These are phyloP conservation scores for Cryptosporidium sp. DNA, from an alignment of 169 alveolate genomes.

Conservation along the genomic window DNA sequence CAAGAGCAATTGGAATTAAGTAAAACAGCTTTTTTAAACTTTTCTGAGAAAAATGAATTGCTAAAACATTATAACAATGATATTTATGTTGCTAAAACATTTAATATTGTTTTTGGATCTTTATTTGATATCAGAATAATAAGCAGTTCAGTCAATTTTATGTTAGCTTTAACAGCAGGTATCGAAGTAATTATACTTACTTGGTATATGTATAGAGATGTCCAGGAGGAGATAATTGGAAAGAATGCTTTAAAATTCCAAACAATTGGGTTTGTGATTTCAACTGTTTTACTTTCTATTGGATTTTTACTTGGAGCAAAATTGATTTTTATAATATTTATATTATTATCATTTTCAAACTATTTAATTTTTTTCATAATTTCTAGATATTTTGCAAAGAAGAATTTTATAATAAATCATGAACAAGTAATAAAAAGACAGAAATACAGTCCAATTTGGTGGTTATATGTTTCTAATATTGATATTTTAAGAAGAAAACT, in stretches of 20 bases:
- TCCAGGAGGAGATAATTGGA: constrained; percentile 38
- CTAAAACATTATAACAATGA: constrained; percentile 5
- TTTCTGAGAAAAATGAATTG: constrained; percentile 11
- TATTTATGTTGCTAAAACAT: constrained; percentile 13
- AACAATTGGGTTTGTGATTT: constrained; percentile 12
- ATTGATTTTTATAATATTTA: neutral
- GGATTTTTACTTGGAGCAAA: constrained; percentile 49
- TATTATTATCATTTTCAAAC: neutral
- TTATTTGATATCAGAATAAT: constrained; percentile 37
- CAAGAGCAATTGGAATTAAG: neutral
- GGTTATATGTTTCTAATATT: constrained; percentile 51
- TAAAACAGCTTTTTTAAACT: neutral
- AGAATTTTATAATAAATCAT: neutral
- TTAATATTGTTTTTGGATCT: constrained; percentile 36
- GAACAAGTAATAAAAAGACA: constrained; percentile 47
- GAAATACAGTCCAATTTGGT: constrained; percentile 64
- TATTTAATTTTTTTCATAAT: neutral
- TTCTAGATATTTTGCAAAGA: constrained; percentile 27
- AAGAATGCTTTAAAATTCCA: constrained; percentile 26
- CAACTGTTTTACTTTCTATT: constrained; percentile 31
- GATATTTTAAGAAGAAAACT: constrained; percentile 41
- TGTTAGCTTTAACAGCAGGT: constrained; percentile 58
- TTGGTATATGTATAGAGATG: constrained; percentile 32
- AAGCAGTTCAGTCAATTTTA: constrained; percentile 45
- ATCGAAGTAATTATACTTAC: constrained; percentile 32